Evolutionary conservation across 2,329 filamentous ascomycete species (phyloP).

Genomic region (Pseudogymnoascus sp.): DNA sequence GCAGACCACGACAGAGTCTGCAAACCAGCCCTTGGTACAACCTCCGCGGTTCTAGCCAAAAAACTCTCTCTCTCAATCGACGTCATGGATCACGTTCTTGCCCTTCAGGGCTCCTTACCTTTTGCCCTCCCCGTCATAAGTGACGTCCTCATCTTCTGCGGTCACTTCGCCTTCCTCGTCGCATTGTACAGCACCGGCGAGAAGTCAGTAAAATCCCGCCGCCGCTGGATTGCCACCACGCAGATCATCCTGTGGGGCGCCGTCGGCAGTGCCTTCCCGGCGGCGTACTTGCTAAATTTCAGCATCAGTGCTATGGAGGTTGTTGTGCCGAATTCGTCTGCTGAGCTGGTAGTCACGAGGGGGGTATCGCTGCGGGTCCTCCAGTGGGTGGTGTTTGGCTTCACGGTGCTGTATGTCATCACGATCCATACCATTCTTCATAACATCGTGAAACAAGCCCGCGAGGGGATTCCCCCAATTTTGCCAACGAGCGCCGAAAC

Average conservation of each 20-base stretch:
- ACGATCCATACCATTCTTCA: background rate
- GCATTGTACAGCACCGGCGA: background rate
- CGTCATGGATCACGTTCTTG: background rate
- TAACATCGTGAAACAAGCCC: background rate
- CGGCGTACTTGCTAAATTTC: background rate
- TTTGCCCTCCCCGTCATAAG: background rate
- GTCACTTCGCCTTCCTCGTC: background rate
- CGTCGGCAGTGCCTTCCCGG: background rate
- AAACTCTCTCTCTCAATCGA: background rate
- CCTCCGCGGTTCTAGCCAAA: background rate
- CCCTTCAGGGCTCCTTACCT: background rate
- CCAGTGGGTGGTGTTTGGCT: background rate
- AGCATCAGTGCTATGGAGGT: background rate
- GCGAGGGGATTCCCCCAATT: background rate
- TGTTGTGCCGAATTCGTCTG: background rate
- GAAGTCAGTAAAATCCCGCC: background rate
- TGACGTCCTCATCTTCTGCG: background rate
- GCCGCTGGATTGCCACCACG: background rate
- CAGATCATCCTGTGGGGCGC: background rate
- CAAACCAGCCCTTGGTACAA: background rate
- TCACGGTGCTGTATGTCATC: background rate
- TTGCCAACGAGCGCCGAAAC: background rate
- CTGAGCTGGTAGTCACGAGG: background rate
- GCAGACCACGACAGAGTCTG: background rate
- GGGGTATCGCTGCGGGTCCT: background rate